Conservation (phyloP, 2,329 filamentous ascomycete genomes). For the Chrysoporthe austroafricana region DNA sequence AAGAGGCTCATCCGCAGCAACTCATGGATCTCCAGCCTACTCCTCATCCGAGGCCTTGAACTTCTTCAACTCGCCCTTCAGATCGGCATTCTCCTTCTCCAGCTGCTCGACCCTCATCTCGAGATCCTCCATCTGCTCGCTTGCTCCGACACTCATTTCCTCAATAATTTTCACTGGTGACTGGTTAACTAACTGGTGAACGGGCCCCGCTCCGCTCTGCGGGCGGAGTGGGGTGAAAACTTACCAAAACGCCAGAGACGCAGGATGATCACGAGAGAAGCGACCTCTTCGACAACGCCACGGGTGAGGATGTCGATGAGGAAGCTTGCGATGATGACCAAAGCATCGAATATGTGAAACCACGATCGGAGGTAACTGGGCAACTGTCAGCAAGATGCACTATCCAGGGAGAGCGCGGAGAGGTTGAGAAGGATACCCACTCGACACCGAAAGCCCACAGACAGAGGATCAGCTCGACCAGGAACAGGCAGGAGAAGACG, state of each 20-base stretch:
- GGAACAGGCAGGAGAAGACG: constrained; percentile 66
- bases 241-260: constrained; percentile 64
- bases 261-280: constrained; percentile 67
- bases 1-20: neutral
- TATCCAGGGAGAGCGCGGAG: constrained; percentile 7
- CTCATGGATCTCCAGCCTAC: neutral
- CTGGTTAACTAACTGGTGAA: too few relatives aligned
- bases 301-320: constrained; percentile 63
- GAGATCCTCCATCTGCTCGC: constrained; percentile 64
- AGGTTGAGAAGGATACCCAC: constrained; percentile 45
- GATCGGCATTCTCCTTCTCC: constrained; percentile 49
- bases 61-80: constrained; percentile 33
- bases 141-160: constrained; percentile 65
- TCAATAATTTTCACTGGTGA: constrained; percentile 66
- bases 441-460: constrained; percentile 64
- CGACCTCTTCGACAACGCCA: constrained; percentile 65
- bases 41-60: constrained; percentile 3
- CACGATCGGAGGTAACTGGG: constrained; percentile 58
- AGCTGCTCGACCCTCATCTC: constrained; percentile 55
- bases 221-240: too few relatives aligned
- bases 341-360: constrained; percentile 68
- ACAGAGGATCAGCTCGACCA: constrained; percentile 62
- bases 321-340: constrained; percentile 65
- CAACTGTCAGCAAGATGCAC: neutral
- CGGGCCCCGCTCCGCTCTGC: too few relatives aligned